These are phyloP conservation scores for Petunia hybrid DNA, from an alignment of 305 asterid genomes.

Conservation along the genomic window DNA sequence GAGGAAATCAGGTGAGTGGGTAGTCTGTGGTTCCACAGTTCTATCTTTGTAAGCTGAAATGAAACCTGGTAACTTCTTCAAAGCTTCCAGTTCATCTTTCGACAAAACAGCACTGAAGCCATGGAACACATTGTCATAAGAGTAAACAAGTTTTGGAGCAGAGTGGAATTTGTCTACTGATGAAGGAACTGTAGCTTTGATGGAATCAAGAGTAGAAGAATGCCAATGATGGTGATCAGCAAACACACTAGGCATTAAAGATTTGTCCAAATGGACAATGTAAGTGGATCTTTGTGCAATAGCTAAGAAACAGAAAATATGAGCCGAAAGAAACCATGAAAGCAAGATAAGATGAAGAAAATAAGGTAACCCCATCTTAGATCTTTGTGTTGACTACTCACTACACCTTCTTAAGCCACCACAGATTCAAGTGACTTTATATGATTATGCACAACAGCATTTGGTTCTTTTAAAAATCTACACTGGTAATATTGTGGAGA, in stretches of 20 bases:
- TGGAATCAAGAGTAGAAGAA: constrained; percentile 36
- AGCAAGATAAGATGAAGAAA: background rate
- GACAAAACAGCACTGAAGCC: constrained; percentile 45
- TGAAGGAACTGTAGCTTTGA: constrained; percentile 3
- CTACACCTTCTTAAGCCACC: background rate
- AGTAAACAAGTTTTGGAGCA: constrained; percentile 35
- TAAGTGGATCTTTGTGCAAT: constrained; percentile 40
- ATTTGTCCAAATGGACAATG: constrained; percentile 54
- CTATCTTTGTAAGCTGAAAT: constrained; percentile 35
- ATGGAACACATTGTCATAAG: constrained; percentile 39
- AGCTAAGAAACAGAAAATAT: constrained; percentile 18
- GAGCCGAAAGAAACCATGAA: constrained; percentile 31
- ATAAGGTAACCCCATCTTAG: constrained; percentile 3
- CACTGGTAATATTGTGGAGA: background rate
- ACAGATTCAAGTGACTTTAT: background rate
- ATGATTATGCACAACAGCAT: background rate
- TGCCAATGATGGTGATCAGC: constrained; percentile 52
- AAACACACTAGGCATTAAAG: constrained; percentile 53
- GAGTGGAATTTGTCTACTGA: background rate
- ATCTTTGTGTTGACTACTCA: constrained; percentile 10
- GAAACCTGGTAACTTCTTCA: constrained; percentile 35
- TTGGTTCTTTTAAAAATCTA: background rate
- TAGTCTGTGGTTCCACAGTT: constrained; percentile 34
- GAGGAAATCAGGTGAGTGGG: constrained; percentile 37
- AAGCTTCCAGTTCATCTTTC: constrained; percentile 26